Percentiles rank a stretch among this genome's conserved stretches.
Evolutionary conservation across 73 alveolate species (phyloP).

Genomic region (Paramecium bursaria): DNA sequence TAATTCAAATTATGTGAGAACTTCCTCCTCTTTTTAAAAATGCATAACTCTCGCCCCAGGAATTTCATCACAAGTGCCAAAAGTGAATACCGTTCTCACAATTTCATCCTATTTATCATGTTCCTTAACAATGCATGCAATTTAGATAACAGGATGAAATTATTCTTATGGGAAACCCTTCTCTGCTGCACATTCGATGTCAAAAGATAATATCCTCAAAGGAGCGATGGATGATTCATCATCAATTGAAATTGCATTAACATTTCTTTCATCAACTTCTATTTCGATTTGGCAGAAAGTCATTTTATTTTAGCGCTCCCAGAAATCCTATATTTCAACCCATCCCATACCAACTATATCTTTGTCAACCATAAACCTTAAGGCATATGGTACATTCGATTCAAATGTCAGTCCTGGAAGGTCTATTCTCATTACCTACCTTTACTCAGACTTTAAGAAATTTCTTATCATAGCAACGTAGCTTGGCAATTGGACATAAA

Average conservation of each 20-base stretch:
- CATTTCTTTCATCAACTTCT: slow-evolving; percentile 87
- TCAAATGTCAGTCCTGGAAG: slow-evolving; percentile 92
- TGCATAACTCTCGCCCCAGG: slow-evolving; percentile 97
- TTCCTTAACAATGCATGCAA: slow-evolving; percentile 94
- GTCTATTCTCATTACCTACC: slow-evolving; percentile 59
- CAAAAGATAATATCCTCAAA: slow-evolving; percentile 97
- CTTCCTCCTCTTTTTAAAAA: slow-evolving; percentile 89
- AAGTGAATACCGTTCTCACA: slow-evolving; percentile 96
- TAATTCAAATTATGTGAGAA: slow-evolving; percentile 94
- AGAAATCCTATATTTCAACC: slow-evolving; percentile 80
- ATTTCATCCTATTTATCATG: slow-evolving; percentile 93
- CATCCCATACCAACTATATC: slow-evolving; percentile 97
- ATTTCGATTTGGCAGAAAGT: slow-evolving; percentile 96
- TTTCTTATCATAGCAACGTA: slow-evolving; percentile 87
- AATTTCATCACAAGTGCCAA: slow-evolving; percentile 95
- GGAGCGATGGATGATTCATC: slow-evolving; percentile 98
- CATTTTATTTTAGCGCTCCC: slow-evolving; percentile 60
- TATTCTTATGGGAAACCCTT: slow-evolving; percentile 68
- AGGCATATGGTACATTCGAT: slow-evolving; percentile 97
- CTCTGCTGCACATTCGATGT: slow-evolving; percentile 96
- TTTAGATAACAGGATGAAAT: slow-evolving; percentile 90
- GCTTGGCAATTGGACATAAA: slow-evolving; percentile 85
- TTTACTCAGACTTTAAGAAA: slow-evolving; percentile 81
- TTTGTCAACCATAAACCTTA: slow-evolving; percentile 99
- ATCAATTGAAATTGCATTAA: slow-evolving; percentile 82